A percentile compares a stretch with the other conserved stretches of the same genome.
These are phyloP conservation scores for Pseudogymnoascus sp. DNA, from an alignment of 2,329 filamentous ascomycete genomes.

Conservation along the genomic window DNA sequence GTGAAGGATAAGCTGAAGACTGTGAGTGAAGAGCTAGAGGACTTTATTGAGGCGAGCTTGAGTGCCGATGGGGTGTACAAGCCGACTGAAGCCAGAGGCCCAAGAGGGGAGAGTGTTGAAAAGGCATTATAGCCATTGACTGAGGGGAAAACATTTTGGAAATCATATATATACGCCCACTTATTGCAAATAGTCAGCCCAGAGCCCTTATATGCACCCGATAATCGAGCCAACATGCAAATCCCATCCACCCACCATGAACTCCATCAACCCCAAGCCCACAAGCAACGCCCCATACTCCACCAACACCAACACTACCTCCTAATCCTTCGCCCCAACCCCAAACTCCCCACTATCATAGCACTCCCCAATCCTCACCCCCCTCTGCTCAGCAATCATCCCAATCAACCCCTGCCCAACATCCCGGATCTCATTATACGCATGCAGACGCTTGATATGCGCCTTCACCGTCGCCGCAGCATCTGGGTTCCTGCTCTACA, in stretches of 20 bases:
- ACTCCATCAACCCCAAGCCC: no score
- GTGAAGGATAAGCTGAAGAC: constrained; percentile 97
- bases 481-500: not conserved
- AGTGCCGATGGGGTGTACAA: constrained; percentile 23
- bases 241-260: not conserved
- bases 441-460: constrained; percentile 57
- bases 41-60: constrained; percentile 81
- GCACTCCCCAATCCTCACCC: constrained; percentile 33
- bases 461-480: constrained; percentile 44
- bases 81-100: not conserved
- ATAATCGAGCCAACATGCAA: not conserved
- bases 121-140: not conserved
- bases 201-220: not conserved
- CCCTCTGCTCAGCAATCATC: constrained; percentile 56
- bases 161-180: not conserved
- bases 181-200: not conserved
- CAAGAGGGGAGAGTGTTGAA: not conserved
- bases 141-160: not conserved
- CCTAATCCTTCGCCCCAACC: constrained; percentile 24
- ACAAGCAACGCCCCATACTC: not conserved
- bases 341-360: constrained; percentile 27
- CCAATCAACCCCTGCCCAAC: constrained; percentile 57
- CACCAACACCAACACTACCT: not conserved
- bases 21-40: constrained; percentile 90
- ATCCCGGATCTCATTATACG: constrained; percentile 66